These are phyloP conservation scores for Candida manassasensis DNA, from an alignment of 805 yeast genomes.

Conservation along the genomic window DNA sequence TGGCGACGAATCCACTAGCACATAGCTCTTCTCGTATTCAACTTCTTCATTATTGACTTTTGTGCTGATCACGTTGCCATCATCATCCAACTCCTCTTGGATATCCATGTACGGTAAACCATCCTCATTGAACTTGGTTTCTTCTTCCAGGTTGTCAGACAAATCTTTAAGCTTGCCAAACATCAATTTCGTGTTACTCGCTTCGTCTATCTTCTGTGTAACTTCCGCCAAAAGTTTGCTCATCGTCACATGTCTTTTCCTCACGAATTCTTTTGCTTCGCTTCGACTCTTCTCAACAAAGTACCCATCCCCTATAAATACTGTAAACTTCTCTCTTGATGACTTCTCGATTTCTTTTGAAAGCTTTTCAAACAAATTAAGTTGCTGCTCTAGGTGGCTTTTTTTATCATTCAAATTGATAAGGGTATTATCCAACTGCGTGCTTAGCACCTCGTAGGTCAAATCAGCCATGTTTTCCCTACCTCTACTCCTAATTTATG, in stretches of 20 bases:
- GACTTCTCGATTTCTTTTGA: background rate
- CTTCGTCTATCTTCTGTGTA: slow-evolving; percentile 34
- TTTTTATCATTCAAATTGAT: slow-evolving; percentile 4
- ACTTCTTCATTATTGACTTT: slow-evolving; percentile 19
- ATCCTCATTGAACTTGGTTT: slow-evolving; percentile 31
- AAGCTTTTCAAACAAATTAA: slow-evolving; percentile 2
- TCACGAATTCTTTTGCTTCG: slow-evolving; percentile 25
- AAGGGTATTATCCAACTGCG: slow-evolving; percentile 5
- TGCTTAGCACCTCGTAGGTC: background rate
- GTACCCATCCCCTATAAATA: slow-evolving; percentile 38
- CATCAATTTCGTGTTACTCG: slow-evolving; percentile 25
- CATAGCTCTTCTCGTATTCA: too few species aligned
- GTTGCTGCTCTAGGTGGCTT: slow-evolving; percentile 7
- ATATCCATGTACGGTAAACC: slow-evolving; percentile 75
- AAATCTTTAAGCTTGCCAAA: slow-evolving; percentile 14
- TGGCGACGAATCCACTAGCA: too few species aligned
- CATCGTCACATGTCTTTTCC: slow-evolving; percentile 23
- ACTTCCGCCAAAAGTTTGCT: slow-evolving; percentile 39
- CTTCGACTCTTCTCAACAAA: slow-evolving; percentile 27
- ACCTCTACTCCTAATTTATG: background rate
- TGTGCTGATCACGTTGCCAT: slow-evolving; percentile 56
- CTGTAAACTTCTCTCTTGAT: slow-evolving; percentile 15
- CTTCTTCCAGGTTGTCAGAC: slow-evolving; percentile 5
- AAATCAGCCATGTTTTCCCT: background rate
- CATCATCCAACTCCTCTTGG: slow-evolving; percentile 72